Base-by-base conservation (phyloP, 2,329 filamentous ascomycete genomes). In the Penicillium frequentans region DNA sequence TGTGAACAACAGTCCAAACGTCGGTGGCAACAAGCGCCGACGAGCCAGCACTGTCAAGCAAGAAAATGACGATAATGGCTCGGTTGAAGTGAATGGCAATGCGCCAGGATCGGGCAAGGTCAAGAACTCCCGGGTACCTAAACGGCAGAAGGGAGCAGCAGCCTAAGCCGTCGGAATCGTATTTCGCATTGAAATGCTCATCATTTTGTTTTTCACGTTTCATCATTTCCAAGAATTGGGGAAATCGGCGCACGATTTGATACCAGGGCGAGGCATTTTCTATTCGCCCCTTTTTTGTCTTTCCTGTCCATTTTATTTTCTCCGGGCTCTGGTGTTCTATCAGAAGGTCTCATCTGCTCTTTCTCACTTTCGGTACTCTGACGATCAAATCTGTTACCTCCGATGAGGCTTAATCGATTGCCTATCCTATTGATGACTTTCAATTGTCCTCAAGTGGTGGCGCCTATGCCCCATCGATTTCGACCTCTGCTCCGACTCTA, bases 1-100 rank as follows among this genome's bases (percentile, higher is more conserved):
- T 64, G 83, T 84, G 31, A 87, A 84, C 62, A 86, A 85, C 5
- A 87, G 85, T 62, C 85, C 85, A 2, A 86, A 84, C 63, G 80
- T 85, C 44, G 81, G 64, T 33, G 64, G 75, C 48, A 81, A 80
- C 65, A 88, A 88, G 72, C 77, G 82, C 57, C 80, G 85, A 58
- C 77, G 85, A 58, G 73, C 80, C 26, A 87, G 85, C 70, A 81
- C 81, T 14, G 83, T 86, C 55, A 87, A 87, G 64, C 78, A 74
- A 43, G 84, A 86, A 64, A 77, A 73, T 39, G 84, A 86, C 47
- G 84, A 84, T 45, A 76, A 71, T 48, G 65, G 59, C 43, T 68
- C 64, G 53, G 73, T 68, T 26, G 80, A 84, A 57, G 76, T 84
- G 50, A 86, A 86, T 58, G 78, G 79, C 33, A 65, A 72, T 16